These are phyloP conservation scores for Phytophthora foliorum DNA, from an alignment of 352 stramenopile genomes.

Conservation along the genomic window DNA sequence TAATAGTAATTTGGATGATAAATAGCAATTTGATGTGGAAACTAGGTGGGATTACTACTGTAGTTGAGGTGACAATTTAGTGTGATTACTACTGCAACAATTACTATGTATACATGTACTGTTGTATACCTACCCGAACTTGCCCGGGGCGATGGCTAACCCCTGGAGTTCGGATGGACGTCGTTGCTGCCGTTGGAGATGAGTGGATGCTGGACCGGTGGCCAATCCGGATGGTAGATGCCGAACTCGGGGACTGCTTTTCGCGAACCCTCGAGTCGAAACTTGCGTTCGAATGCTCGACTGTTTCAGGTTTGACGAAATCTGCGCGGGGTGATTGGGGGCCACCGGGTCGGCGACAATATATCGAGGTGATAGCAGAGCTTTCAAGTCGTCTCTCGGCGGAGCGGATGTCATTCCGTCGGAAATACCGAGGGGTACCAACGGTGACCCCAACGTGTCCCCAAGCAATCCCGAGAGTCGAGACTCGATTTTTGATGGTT, in stretches of 20 bases:
- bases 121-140: not conserved
- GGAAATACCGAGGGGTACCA: not conserved
- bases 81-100: not conserved
- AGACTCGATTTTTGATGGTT: constrained; percentile 12
- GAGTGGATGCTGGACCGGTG: constrained; percentile 9
- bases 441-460: not conserved
- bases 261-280: constrained; percentile 25
- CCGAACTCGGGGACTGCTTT: constrained; percentile 20
- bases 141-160: constrained; percentile 13
- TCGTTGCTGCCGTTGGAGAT: constrained; percentile 18
- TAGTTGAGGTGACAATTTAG: not conserved
- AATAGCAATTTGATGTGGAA: constrained; percentile 7
- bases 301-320: constrained; percentile 29
- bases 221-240: constrained; percentile 23
- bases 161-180: constrained; percentile 24
- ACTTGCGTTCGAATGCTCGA: constrained; percentile 22
- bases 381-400: constrained; percentile 29
- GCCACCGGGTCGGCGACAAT: constrained; percentile 23
- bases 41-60: not conserved
- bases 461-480: not conserved
- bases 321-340: constrained; percentile 7
- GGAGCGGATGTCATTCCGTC: not conserved
- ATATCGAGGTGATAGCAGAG: constrained; percentile 33
- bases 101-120: no score
- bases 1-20: no score